Evolutionary conservation across 352 stramenopile genomes (phyloP), one percentile per base, ranked within the genome.

Genomic region (Phytopythium aichiense): DNA sequence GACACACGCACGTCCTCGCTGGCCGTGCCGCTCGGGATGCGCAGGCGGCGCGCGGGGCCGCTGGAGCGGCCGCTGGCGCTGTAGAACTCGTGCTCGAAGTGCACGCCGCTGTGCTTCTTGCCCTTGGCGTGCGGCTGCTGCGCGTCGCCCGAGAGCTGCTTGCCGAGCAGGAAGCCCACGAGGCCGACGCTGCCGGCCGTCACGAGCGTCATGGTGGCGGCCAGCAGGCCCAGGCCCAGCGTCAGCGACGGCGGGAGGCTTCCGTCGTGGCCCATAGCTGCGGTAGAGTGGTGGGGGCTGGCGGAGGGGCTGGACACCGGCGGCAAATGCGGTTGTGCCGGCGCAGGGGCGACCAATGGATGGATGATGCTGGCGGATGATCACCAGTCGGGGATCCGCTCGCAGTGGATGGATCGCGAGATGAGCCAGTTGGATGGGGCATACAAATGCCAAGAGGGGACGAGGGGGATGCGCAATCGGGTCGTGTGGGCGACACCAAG

Each of bases 1-100:
- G 80, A 79, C 72, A 93, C 89, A 60, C 89, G 89, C 49, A 93
- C 81, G 57, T 95, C 81, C 59, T 93, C 81, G 56, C 79, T 83
- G 25, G 79, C 76, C n/a, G 70, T 75, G 50, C 76, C 76, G 62
- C 79, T 91, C 9, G 84, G 76, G 50, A 91, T 83, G 31, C 80
- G 81, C 64, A 87, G 53, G 9, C 81, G 81, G 57, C 70, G 83
- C 45, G 18, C 33, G 18, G 46, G 51, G n/a, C 43, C 59, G 68
- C n/a, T 20, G 18, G 62, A 52, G 40, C 65, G 54, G 18, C 61
- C 60, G 25, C 50, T 43, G 42, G 67, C 46, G 53, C 57, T 65
- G 38, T 52, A 53, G 25, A 42, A 56, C 38, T 69, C 46, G 48
- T 63, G 52, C 42, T 68, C 52, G 7, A 23, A 22, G 40, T 61